Percentiles rank a stretch among this genome's conserved stretches.
phyloP scores from a whole-genome alignment of 176 grass and related monocot species.

The Calamus simplicifolius region DNA sequence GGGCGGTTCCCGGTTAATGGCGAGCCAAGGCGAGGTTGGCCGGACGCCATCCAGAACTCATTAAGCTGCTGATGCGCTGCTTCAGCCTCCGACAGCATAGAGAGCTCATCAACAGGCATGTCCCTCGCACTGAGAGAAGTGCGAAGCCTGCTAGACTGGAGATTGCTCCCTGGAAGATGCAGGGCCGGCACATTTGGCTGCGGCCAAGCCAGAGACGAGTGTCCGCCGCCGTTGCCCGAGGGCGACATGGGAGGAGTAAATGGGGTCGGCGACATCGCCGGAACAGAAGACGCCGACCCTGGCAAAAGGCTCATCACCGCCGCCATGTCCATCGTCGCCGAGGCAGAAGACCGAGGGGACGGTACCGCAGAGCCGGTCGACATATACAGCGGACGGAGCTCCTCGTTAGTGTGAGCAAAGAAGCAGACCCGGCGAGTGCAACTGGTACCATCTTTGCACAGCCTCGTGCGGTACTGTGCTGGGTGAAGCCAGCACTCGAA shows the following conservation, averaged over 20 bases:
- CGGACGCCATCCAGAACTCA: slow-evolving; percentile 39
- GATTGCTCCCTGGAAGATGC: slow-evolving; percentile 26
- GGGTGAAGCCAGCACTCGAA: slow-evolving; percentile 24
- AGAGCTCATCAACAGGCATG: slow-evolving; percentile 52
- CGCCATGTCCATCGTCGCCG: slow-evolving; percentile 60
- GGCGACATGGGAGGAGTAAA: slow-evolving; percentile 31
- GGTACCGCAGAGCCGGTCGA: slow-evolving; percentile 44
- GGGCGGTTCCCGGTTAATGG: slow-evolving; percentile 21
- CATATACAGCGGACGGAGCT: slow-evolving; percentile 63
- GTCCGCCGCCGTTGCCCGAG: not conserved
- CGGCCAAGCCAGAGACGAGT: slow-evolving; percentile 20
- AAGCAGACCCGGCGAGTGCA: slow-evolving; percentile 83
- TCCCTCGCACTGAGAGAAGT: slow-evolving; percentile 84
- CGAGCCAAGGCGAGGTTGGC: slow-evolving; percentile 11
- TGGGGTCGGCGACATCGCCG: slow-evolving; percentile 13
- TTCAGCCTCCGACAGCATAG: slow-evolving; percentile 40
- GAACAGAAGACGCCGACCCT: slow-evolving; percentile 52
- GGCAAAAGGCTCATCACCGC: slow-evolving; percentile 53
- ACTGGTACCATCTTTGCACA: slow-evolving; percentile 63
- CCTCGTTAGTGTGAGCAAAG: slow-evolving; percentile 74
- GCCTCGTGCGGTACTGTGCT: slow-evolving; percentile 24
- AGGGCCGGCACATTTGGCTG: slow-evolving; percentile 18
- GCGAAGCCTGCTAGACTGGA: slow-evolving; percentile 68
- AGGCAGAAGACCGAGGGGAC: slow-evolving; percentile 44
- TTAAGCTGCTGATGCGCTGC: slow-evolving; percentile 48